phyloP scores from a whole-genome alignment of 2,329 filamentous ascomycete species.

The Aspergillus awamori region DNA sequence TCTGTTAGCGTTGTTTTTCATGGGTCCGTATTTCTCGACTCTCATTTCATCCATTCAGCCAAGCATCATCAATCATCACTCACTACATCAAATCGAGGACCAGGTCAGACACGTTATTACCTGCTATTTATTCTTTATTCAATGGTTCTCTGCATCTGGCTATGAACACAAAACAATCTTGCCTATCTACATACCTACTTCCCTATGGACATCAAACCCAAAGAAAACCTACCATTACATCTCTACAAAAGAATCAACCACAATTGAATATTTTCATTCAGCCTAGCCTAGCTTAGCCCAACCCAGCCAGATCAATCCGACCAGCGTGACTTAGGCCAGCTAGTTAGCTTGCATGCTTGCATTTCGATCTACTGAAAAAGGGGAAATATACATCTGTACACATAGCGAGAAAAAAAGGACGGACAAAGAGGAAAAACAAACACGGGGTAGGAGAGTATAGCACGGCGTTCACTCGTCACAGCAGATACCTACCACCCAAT shows the following conservation, averaged over 20 bases:
- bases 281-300: background rate
- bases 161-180: background rate
- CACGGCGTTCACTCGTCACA: slow-evolving; percentile 29
- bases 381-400: slow-evolving; percentile 31
- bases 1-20: slow-evolving; percentile 4
- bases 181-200: background rate
- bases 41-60: background rate
- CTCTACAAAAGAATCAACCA: background rate
- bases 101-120: too few species aligned
- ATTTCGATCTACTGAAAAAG: slow-evolving; percentile 10
- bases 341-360: too few species aligned
- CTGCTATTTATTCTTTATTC: too few species aligned
- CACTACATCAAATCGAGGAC: background rate
- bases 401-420: slow-evolving; percentile 6
- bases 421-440: slow-evolving; percentile 8
- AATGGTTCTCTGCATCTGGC: too few species aligned
- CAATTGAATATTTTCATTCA: slow-evolving; percentile 1
- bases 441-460: slow-evolving; percentile 18
- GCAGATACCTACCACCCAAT: slow-evolving; percentile 27
- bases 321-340: background rate
- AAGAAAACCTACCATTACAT: background rate
- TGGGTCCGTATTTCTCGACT: background rate
- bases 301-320: background rate
- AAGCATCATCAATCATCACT: background rate
- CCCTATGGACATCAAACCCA: background rate